Conservation (phyloP, 768 basidiomycete genomes). For the Glaciozyma antarctica region DNA sequence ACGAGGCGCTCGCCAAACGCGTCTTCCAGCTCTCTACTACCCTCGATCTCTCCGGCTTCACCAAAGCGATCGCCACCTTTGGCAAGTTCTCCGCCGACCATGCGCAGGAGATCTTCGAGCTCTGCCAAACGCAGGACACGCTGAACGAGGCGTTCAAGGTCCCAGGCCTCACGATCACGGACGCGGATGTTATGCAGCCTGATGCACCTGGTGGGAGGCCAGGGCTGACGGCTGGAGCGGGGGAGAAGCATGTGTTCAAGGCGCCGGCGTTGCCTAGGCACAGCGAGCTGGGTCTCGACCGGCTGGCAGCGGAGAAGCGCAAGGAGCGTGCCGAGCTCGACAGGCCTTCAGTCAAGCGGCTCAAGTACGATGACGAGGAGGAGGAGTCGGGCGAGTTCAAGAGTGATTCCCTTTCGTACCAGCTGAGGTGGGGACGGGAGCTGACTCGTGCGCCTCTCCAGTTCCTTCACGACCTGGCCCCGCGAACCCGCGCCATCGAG, state of each 20-base stretch:
- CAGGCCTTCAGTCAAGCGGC: constrained; percentile 47
- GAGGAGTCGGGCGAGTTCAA: constrained; percentile 58
- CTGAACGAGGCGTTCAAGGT: constrained; percentile 23
- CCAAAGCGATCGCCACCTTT: constrained; percentile 63
- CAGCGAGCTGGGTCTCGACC: constrained; percentile 78
- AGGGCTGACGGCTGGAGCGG: constrained; percentile 44
- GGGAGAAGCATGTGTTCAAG: constrained; percentile 58
- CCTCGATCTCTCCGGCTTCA: constrained; percentile 15
- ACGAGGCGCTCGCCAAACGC: constrained; percentile 66
- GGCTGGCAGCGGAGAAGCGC: constrained; percentile 78
- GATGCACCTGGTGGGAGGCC: constrained; percentile 19
- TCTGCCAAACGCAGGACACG: constrained; percentile 14
- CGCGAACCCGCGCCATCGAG: constrained; percentile 59
- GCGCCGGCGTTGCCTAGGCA: constrained; percentile 66
- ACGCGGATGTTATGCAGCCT: constrained; percentile 33
- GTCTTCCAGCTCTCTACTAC: constrained; percentile 55
- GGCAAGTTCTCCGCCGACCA: constrained; percentile 77
- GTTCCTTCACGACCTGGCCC: constrained; percentile 60
- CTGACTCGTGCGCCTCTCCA: constrained; percentile 36
- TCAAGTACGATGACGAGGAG: constrained; percentile 54
- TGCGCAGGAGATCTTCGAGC: constrained; percentile 54
- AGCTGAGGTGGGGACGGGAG: not conserved
- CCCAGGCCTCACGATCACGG: constrained; percentile 17
- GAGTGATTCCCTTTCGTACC: constrained; percentile 46
- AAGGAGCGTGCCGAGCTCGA: constrained; percentile 44